These are phyloP conservation scores for Rhododendron ovatum DNA, from an alignment of 148 eudicot species.

Conservation along the genomic window DNA sequence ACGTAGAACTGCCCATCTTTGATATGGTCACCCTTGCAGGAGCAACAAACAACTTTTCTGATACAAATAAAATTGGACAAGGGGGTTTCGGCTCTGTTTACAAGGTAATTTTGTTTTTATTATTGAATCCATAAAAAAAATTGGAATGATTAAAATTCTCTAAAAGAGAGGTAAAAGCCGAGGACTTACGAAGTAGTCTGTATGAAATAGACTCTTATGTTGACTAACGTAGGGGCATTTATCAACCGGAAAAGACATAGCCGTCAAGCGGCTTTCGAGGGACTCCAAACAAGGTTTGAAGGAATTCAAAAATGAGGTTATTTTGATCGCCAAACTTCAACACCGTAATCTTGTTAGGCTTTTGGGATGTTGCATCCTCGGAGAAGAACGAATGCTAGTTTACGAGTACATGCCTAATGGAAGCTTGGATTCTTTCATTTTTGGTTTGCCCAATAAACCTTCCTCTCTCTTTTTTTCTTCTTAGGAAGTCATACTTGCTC, in stretches of 20 bases:
- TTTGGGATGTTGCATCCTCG: no score
- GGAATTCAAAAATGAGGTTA: no score
- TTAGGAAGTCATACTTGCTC: no score
- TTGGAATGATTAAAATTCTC: neutral
- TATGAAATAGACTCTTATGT: neutral
- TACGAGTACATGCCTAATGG: no score
- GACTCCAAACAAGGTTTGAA: neutral
- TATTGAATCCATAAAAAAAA: neutral
- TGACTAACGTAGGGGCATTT: neutral
- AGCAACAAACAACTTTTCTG: neutral
- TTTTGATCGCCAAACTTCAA: no score
- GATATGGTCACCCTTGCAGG: neutral
- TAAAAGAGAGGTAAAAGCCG: neutral
- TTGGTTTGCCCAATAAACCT: no score
- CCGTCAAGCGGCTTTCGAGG: neutral
- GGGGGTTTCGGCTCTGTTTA: neutral
- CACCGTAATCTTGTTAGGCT: no score
- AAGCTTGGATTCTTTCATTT: no score
- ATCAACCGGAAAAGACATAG: neutral
- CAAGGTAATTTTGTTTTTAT: neutral
- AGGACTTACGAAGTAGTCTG: neutral
- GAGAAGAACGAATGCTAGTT: no score
- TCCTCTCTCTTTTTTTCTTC: no score
- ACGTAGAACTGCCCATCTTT: neutral
- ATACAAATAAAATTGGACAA: slow-evolving; percentile 14